A percentile compares a stretch with the other conserved stretches of the same genome.
Conservation (phyloP, 176 grass and related monocot genomes). For the Oryza officinalis region DNA sequence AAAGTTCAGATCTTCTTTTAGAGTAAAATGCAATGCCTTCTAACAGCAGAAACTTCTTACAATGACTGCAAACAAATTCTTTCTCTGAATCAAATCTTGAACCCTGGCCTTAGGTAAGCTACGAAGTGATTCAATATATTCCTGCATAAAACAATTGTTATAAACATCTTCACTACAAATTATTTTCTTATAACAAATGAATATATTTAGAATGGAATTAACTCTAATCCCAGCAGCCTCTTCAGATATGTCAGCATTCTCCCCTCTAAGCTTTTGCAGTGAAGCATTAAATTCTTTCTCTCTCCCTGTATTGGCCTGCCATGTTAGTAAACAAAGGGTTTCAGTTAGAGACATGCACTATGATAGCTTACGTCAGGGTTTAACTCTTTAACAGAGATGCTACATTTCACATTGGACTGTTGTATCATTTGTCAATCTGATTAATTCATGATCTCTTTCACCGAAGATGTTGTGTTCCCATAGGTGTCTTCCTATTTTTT, state of each 20-base stretch:
- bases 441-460: not conserved
- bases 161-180: not conserved
- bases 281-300: slow-evolving; percentile 57
- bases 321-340: slow-evolving; percentile 25
- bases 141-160: slow-evolving; percentile 40
- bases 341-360: not conserved
- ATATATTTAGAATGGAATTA: not conserved
- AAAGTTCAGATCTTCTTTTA: slow-evolving; percentile 15
- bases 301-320: slow-evolving; percentile 57
- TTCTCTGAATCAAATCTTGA: slow-evolving; percentile 58
- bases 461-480: no score
- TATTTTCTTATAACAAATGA: slow-evolving; percentile 10
- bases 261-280: slow-evolving; percentile 60
- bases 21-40: not conserved
- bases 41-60: slow-evolving; percentile 45
- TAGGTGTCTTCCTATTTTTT: no score
- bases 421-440: not conserved
- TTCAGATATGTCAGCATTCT: slow-evolving; percentile 52
- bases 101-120: slow-evolving; percentile 52
- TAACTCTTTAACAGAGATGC: not conserved
- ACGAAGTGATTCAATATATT: slow-evolving; percentile 49
- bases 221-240: slow-evolving; percentile 71
- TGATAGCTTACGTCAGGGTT: slow-evolving; percentile 8
- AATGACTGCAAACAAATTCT: slow-evolving; percentile 57
- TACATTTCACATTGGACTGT: slow-evolving; percentile 12